phyloP scores from a whole-genome alignment of 805 yeast species.

The Teunomyces aglyptinius region DNA sequence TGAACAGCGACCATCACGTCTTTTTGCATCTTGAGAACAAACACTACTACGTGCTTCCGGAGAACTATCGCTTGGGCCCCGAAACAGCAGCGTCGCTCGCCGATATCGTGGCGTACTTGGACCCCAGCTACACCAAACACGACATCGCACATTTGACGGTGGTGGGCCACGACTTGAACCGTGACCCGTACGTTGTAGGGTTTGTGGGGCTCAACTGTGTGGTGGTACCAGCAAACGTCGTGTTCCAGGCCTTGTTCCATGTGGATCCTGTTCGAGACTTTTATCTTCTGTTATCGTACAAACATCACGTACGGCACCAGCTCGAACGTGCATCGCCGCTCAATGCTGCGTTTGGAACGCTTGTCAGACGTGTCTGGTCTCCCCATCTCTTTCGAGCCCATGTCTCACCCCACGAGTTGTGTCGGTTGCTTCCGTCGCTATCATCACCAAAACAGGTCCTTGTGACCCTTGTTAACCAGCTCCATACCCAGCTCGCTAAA shows the following conservation, averaged over 20 bases:
- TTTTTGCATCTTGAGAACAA: slow-evolving; percentile 53
- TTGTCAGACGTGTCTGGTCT: slow-evolving; percentile 66
- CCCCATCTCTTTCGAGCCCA: slow-evolving; percentile 55
- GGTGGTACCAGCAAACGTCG: slow-evolving; percentile 50
- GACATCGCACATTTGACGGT: slow-evolving; percentile 31
- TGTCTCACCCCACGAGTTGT: slow-evolving; percentile 65
- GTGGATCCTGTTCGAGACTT: slow-evolving; percentile 44
- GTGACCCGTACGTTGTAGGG: slow-evolving; percentile 55
- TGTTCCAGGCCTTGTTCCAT: slow-evolving; percentile 58
- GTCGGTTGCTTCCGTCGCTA: slow-evolving; percentile 44
- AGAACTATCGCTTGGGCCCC: slow-evolving; percentile 40
- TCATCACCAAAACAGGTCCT: slow-evolving; percentile 54
- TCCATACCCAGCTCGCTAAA: slow-evolving; percentile 42
- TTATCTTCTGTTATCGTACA: slow-evolving; percentile 17
- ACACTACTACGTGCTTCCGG: slow-evolving; percentile 63
- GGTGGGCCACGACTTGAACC: slow-evolving; percentile 41
- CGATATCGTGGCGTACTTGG: slow-evolving; percentile 52
- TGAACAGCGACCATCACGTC: slow-evolving; percentile 61
- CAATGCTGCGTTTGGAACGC: slow-evolving; percentile 41
- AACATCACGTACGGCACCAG: slow-evolving; percentile 18
- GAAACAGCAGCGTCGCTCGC: slow-evolving; percentile 24
- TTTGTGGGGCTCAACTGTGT: slow-evolving; percentile 62
- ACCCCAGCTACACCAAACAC: slow-evolving; percentile 47
- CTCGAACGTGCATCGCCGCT: slow-evolving; percentile 22
- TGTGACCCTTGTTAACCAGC: slow-evolving; percentile 54